phyloP scores from a whole-genome alignment of 306 rosid species.

The Cicer pinnatifidum region DNA sequence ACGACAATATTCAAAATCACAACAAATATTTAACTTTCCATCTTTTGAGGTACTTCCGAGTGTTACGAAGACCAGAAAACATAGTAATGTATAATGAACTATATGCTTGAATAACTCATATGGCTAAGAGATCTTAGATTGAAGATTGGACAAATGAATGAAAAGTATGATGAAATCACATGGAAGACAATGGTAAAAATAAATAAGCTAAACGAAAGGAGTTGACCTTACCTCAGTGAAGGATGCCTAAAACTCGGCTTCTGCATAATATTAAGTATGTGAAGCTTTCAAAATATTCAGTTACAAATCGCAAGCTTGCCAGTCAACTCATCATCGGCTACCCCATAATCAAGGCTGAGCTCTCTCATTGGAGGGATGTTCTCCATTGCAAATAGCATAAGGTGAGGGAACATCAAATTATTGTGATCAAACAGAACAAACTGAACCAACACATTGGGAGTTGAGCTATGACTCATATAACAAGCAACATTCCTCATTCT shows the following conservation, averaged over 20 bases:
- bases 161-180: background rate
- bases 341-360: conserved; percentile 96
- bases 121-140: conserved; percentile 22
- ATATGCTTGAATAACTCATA: background rate
- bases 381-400: conserved; percentile 94
- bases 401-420: conserved; percentile 88
- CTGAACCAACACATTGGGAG: conserved; percentile 89
- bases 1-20: conserved; percentile 7
- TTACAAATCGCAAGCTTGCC: conserved; percentile 77
- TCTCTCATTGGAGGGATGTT: conserved; percentile 98
- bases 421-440: conserved; percentile 85
- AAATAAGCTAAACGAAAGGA: conserved; percentile 20
- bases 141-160: conserved; percentile 18
- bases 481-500: conserved; percentile 97
- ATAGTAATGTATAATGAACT: conserved; percentile 20
- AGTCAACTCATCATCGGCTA: conserved; percentile 68
- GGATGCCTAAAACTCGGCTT: conserved; percentile 49
- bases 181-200: background rate
- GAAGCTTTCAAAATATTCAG: conserved; percentile 54
- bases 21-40: conserved; percentile 34
- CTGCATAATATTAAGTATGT: conserved; percentile 46
- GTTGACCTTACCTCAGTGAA: conserved; percentile 53
- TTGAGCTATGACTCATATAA: conserved; percentile 82
- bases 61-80: conserved; percentile 13
- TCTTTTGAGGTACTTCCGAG: background rate